Evolutionary conservation across 1,284 basidiomycete species (phyloP).

Genomic region (Cystobasidiaceae sp.): DNA sequence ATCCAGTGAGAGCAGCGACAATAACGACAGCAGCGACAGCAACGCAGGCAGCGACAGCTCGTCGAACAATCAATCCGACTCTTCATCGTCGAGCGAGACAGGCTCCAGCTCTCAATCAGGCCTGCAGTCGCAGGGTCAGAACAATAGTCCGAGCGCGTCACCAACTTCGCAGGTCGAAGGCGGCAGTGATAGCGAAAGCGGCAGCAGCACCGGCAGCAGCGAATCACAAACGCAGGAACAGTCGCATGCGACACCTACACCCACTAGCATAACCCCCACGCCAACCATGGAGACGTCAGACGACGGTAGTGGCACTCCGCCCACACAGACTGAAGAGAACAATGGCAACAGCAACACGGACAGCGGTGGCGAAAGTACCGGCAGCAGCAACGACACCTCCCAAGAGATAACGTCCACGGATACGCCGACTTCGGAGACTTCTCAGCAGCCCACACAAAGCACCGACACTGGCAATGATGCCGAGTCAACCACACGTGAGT

Average conservation of each 20-base stretch:
- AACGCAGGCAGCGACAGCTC: background rate
- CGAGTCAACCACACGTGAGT: background rate
- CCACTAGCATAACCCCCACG: background rate
- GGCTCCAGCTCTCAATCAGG: background rate
- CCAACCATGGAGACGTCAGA: background rate
- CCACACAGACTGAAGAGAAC: background rate
- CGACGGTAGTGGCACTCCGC: background rate
- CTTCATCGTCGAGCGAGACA: background rate
- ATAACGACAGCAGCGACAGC: background rate
- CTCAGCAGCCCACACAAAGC: background rate
- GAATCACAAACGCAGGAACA: background rate
- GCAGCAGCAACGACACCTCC: background rate
- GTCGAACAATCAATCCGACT: too few relatives aligned
- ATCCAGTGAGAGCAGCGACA: background rate
- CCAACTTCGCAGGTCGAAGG: background rate
- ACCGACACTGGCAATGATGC: background rate
- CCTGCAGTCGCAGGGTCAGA: background rate
- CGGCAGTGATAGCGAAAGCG: background rate
- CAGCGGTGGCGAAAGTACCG: background rate
- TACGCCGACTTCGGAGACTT: background rate
- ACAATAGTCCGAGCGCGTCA: background rate
- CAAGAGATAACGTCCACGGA: background rate
- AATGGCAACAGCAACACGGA: background rate
- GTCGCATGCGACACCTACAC: too few relatives aligned
- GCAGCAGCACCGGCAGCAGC: background rate